Conservation (phyloP, 805 yeast species). For the Priceomyces carsonii region DNA sequence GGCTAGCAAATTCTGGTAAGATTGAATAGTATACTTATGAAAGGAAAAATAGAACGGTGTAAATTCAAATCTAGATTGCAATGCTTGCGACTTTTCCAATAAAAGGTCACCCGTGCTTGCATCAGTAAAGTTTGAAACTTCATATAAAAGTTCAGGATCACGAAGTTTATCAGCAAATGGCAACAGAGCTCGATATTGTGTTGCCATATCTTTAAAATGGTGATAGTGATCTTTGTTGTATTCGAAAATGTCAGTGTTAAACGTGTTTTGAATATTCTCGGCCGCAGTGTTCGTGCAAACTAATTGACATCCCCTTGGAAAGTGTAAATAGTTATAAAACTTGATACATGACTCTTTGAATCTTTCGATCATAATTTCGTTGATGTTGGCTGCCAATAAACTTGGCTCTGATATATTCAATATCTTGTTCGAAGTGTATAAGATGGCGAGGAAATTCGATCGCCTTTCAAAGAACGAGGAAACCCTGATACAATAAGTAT, state of each 20-base stretch:
- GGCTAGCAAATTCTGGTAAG: neutral
- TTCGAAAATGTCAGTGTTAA: constrained; percentile 7
- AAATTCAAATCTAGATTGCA: no score
- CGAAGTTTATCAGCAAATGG: neutral
- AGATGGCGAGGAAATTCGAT: constrained; percentile 14
- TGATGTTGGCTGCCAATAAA: constrained; percentile 10
- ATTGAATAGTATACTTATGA: neutral
- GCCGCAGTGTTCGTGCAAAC: constrained; percentile 1
- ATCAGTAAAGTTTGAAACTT: constrained; percentile 1
- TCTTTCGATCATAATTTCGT: constrained; percentile 23
- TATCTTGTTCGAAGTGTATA: constrained; percentile 17
- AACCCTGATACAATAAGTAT: constrained; percentile 18
- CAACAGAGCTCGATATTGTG: neutral
- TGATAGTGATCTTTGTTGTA: constrained; percentile 18
- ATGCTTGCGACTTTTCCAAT: no score
- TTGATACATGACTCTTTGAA: constrained; percentile 14
- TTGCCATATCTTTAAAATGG: constrained; percentile 8
- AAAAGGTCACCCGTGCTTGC: neutral
- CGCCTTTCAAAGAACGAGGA: constrained; percentile 21
- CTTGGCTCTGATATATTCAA: constrained; percentile 8
- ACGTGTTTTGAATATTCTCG: constrained; percentile 3
- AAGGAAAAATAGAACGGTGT: neutral
- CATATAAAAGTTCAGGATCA: neutral
- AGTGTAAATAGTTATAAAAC: constrained; percentile 19
- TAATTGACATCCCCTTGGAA: constrained; percentile 14